Evolutionary conservation across 805 yeast species (phyloP).

Genomic region (Saccharomycopsis oosterbeekiorum): DNA sequence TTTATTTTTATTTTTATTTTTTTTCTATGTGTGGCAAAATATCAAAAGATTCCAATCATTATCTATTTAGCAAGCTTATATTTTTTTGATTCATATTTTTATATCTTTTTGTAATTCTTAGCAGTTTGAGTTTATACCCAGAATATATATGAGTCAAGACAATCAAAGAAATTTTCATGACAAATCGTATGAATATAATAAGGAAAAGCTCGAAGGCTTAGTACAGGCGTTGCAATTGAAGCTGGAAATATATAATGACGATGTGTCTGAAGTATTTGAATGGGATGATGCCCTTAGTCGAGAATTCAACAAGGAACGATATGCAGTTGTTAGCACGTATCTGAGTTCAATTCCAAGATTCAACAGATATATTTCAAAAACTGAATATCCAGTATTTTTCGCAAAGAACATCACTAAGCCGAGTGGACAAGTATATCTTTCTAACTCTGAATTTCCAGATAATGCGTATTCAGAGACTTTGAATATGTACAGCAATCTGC

Average conservation of each 20-base stretch:
- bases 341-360: background rate
- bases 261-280: background rate
- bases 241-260: background rate
- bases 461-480: background rate
- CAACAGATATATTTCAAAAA: background rate
- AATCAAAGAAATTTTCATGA: background rate
- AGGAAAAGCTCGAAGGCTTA: background rate
- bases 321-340: background rate
- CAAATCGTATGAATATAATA: background rate
- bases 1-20: too few species aligned
- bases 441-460: background rate
- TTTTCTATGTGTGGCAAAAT: too few species aligned
- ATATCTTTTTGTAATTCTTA: too few species aligned
- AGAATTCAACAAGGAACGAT: background rate
- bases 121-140: background rate
- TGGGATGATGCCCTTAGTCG: background rate
- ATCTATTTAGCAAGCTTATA: too few species aligned
- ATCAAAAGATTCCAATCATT: too few species aligned
- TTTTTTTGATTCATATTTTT: too few species aligned
- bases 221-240: background rate
- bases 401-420: background rate
- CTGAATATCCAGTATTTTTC: background rate
- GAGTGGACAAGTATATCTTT: background rate
- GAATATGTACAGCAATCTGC: background rate
- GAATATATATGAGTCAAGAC: background rate